A percentile compares a stretch with the other conserved stretches of the same genome.
These are phyloP conservation scores for Trypanosoma scelopori DNA, from an alignment of 208 protist species.

Conservation along the genomic window DNA sequence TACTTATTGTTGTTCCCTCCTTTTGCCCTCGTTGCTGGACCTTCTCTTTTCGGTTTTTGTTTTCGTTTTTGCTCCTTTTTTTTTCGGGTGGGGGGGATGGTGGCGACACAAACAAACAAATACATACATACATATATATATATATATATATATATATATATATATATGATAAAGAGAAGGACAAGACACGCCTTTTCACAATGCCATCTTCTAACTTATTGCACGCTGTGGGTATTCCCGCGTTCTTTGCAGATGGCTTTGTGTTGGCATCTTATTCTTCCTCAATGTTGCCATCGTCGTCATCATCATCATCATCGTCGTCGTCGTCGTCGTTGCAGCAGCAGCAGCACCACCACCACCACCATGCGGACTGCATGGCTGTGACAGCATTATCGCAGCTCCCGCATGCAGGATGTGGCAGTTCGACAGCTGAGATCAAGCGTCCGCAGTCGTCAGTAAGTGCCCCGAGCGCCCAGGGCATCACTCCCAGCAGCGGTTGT, in stretches of 20 bases:
- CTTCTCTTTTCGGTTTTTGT: background rate
- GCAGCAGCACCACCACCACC: no score
- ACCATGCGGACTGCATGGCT: no score
- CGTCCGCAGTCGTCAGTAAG: background rate
- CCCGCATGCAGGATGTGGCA: background rate
- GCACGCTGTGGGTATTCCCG: constrained; percentile 8
- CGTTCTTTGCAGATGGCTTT: constrained; percentile 28
- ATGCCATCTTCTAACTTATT: constrained; percentile 1
- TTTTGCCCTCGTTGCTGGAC: background rate
- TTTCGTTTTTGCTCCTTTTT: background rate
- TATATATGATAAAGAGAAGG: background rate
- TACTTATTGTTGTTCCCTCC: constrained; percentile 2
- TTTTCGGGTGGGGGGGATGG: background rate
- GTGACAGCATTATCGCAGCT: no score
- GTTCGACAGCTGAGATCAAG: background rate
- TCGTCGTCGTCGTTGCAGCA: no score
- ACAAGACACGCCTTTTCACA: background rate
- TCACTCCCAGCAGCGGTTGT: constrained; percentile 12
- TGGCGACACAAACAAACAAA: no score
- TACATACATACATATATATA: constrained; percentile 6
- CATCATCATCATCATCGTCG: no score
- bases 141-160: constrained; percentile 20
- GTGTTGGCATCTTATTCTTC: constrained; percentile 2
- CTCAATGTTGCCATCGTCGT: background rate
- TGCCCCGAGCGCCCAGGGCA: constrained; percentile 4